Evolutionary conservation across 306 rosid species (phyloP).

Genomic region (Vigna trinervia): DNA sequence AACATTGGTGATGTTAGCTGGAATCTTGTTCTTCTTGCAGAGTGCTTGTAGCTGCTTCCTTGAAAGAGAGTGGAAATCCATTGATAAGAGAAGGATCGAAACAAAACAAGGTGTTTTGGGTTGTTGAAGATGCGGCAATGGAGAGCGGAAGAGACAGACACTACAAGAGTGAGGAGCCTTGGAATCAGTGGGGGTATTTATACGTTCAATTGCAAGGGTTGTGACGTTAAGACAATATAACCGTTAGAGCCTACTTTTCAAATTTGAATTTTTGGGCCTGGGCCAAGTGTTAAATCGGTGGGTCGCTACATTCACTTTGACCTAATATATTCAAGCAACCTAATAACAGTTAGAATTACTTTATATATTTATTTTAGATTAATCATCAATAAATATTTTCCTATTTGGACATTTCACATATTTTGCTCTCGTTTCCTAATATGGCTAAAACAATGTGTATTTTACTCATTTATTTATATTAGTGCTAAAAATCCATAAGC

Average conservation of each 20-base stretch:
- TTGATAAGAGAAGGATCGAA: conserved; percentile 20
- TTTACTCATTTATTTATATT: no score
- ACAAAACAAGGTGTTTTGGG: conserved; percentile 69
- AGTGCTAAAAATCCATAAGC: no score
- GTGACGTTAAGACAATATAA: conserved; percentile 55
- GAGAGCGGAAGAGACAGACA: neutral
- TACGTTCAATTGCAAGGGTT: conserved; percentile 1
- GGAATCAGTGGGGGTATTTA: neutral
- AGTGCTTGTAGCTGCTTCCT: conserved; percentile 84
- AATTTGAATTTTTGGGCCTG: conserved; percentile 41
- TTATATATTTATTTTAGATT: no score
- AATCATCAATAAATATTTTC: no score
- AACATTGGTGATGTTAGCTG: conserved; percentile 78
- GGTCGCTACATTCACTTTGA: neutral
- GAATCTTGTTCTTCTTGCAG: conserved; percentile 94
- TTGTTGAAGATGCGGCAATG: neutral
- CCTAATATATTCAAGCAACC: neutral
- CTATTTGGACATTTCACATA: no score
- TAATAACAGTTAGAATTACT: no score
- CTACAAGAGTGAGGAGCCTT: neutral
- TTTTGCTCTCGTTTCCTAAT: neutral
- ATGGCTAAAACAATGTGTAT: no score
- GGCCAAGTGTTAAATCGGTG: neutral
- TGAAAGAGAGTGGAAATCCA: conserved; percentile 82
- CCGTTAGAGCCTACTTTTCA: conserved; percentile 63